These are phyloP conservation scores for Psilocybe mexicana DNA, from an alignment of 1,284 basidiomycete species.

Conservation along the genomic window DNA sequence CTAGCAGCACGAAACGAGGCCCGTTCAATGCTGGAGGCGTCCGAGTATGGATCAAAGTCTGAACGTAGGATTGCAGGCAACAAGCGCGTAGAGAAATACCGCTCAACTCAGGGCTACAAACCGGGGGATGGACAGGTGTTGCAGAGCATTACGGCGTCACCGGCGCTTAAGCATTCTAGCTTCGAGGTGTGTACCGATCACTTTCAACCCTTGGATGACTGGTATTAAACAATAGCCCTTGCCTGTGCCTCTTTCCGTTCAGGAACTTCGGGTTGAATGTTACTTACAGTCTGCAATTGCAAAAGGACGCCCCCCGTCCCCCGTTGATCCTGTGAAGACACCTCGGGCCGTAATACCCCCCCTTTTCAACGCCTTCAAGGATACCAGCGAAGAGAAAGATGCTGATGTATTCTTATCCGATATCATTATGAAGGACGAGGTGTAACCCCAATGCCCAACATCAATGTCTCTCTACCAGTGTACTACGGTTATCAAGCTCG, in stretches of 20 bases:
- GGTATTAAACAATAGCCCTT: background rate
- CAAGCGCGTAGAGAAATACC: conserved; percentile 17
- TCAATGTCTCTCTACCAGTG: no score
- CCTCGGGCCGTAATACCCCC: conserved; percentile 27
- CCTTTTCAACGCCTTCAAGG: conserved; percentile 22
- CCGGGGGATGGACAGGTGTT: conserved; percentile 12
- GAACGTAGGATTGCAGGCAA: conserved; percentile 24
- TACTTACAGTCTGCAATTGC: conserved; percentile 28
- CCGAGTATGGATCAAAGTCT: conserved; percentile 3
- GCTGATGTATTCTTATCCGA: conserved; percentile 4
- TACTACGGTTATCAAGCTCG: no score
- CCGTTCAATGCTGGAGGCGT: background rate
- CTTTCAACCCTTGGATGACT: background rate
- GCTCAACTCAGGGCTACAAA: background rate
- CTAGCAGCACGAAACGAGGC: background rate
- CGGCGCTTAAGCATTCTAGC: conserved; percentile 19
- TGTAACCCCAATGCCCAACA: no score
- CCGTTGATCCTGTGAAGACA: conserved; percentile 21
- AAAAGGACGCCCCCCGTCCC: conserved; percentile 21
- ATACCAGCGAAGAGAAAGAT: conserved; percentile 2
- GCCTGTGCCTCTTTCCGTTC: background rate
- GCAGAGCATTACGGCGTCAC: conserved; percentile 29
- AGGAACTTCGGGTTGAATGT: conserved; percentile 33
- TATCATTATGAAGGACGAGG: conserved; percentile 5
- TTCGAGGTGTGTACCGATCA: conserved; percentile 26